phyloP scores from a whole-genome alignment of 768 basidiomycete genomes.

The Panaeolus cyanescens region DNA sequence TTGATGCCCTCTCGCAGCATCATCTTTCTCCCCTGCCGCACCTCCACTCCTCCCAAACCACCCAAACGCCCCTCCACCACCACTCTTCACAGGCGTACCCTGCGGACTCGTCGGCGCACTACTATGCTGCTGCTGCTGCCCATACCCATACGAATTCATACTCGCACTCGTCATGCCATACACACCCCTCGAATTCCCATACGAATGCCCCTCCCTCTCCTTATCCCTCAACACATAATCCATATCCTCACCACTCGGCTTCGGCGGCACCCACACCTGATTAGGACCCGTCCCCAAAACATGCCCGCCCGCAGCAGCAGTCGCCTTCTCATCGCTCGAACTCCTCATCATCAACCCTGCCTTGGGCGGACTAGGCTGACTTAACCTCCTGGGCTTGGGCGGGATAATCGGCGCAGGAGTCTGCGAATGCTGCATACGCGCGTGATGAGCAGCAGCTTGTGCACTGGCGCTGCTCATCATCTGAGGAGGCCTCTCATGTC shows the following conservation, averaged over 20 bases:
- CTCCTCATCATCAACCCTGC: slow-evolving; percentile 50
- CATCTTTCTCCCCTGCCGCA: not conserved
- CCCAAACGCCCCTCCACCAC: not conserved
- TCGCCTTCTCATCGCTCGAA: slow-evolving; percentile 66
- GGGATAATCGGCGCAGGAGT: slow-evolving; percentile 32
- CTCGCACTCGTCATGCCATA: not conserved
- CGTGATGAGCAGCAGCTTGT: slow-evolving; percentile 7
- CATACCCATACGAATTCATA: not conserved
- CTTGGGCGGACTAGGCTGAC: slow-evolving; percentile 40
- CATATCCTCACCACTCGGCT: not conserved
- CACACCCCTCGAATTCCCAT: not conserved
- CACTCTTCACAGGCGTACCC: not conserved
- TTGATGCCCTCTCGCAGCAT: not conserved
- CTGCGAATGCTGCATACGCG: slow-evolving; percentile 16
- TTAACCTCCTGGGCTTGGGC: slow-evolving; percentile 24
- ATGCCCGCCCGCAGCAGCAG: slow-evolving; percentile 23
- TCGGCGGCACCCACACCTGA: not conserved
- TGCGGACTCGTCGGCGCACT: not conserved
- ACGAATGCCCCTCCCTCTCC: not conserved
- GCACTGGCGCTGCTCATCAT: slow-evolving; percentile 9
- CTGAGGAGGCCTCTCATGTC: slow-evolving; percentile 23
- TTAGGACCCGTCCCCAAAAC: not conserved
- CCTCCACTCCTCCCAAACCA: not conserved
- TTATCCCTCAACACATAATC: slow-evolving; percentile 1
- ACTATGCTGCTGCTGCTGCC: not conserved